Percentiles rank a stretch among this genome's conserved stretches.
These are phyloP conservation scores for Scheffersomyces insectosa DNA, from an alignment of 1,139 yeast species.

Conservation along the genomic window DNA sequence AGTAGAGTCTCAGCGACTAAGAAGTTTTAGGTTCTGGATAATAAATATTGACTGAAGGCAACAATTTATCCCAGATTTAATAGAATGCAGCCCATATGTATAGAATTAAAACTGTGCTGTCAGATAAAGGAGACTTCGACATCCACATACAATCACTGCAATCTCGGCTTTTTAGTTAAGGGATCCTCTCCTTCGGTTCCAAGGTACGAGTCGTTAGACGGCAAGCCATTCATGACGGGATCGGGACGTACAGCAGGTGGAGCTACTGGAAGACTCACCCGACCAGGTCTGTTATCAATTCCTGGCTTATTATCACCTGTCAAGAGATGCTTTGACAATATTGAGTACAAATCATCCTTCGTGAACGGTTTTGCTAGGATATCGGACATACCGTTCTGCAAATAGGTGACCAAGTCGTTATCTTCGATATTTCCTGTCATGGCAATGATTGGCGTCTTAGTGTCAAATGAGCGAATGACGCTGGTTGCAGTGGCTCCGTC, in stretches of 20 bases:
- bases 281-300: constrained; percentile 3
- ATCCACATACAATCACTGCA: constrained; percentile 4
- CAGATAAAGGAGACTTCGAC: not conserved
- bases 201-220: constrained; percentile 2
- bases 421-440: constrained; percentile 91
- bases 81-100: no score
- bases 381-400: constrained; percentile 90
- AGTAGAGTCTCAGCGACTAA: no score
- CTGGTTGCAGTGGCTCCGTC: constrained; percentile 95
- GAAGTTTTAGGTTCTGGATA: no score
- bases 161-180: constrained; percentile 7
- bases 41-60: no score
- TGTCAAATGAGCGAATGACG: constrained; percentile 79
- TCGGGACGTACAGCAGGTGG: constrained; percentile 10
- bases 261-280: constrained; percentile 1
- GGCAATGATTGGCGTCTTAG: constrained; percentile 84
- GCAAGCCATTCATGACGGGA: constrained; percentile 1
- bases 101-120: no score
- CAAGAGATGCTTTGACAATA: constrained; percentile 67
- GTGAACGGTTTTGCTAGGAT: constrained; percentile 91
- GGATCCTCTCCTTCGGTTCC: constrained; percentile 6
- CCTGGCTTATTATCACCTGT: constrained; percentile 14
- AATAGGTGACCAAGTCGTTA: constrained; percentile 75
- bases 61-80: no score
- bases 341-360: constrained; percentile 75